A percentile compares a stretch with the other conserved stretches of the same genome.
phyloP scores from a whole-genome alignment of 2,329 filamentous ascomycete genomes.

The Claviceps pusilla region DNA sequence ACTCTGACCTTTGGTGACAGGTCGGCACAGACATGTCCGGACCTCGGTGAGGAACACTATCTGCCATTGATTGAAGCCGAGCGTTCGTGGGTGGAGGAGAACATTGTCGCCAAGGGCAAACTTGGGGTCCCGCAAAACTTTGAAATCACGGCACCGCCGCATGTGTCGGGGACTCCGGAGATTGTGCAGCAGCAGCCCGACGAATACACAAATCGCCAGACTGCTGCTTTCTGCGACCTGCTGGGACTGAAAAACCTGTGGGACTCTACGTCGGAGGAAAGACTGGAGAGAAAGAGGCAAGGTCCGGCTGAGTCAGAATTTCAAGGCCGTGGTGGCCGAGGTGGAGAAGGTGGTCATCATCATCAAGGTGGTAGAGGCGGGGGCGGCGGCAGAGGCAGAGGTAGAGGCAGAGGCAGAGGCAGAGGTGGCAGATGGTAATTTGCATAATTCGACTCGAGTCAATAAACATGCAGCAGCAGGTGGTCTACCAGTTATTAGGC shows the following conservation, averaged over 20 bases:
- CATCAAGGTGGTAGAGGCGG: slow-evolving; percentile 8
- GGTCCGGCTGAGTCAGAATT: slow-evolving; percentile 36
- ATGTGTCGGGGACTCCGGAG: slow-evolving; percentile 42
- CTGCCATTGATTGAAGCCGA: slow-evolving; percentile 51
- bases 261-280: slow-evolving; percentile 57
- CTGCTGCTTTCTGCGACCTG: slow-evolving; percentile 62
- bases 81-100: slow-evolving; percentile 63
- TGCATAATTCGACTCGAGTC: not conserved
- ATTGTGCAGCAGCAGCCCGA: slow-evolving; percentile 47
- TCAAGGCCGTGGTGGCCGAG: slow-evolving; percentile 18
- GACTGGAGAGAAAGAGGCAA: slow-evolving; percentile 37
- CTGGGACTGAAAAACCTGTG: slow-evolving; percentile 64
- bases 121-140: slow-evolving; percentile 69
- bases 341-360: slow-evolving; percentile 19
- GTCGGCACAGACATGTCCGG: slow-evolving; percentile 33
- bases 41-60: slow-evolving; percentile 58
- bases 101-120: slow-evolving; percentile 48
- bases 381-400: not conserved
- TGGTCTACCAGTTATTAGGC: too few relatives aligned
- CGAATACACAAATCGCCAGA: slow-evolving; percentile 83
- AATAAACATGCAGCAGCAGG: not conserved
- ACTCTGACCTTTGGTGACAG: slow-evolving; percentile 50
- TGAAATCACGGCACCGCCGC: slow-evolving; percentile 55
- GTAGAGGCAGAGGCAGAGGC: not conserved
- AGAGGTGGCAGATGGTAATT: not conserved